Base-by-base conservation (phyloP, 2,329 filamentous ascomycete species). In the Chaetomiaceae sp. region DNA sequence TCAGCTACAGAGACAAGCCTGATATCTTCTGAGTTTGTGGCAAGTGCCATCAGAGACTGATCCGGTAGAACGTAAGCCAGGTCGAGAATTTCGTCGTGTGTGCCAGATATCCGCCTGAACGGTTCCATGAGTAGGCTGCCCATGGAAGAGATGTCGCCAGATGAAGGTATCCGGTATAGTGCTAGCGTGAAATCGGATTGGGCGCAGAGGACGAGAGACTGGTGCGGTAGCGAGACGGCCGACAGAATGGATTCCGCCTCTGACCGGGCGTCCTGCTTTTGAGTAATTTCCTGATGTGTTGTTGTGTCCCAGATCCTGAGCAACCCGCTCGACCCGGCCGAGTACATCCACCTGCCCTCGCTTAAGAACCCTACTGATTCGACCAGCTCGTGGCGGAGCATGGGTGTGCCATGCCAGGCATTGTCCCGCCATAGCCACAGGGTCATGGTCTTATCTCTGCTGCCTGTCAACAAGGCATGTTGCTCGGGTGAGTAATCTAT, bases 31-130 rank as follows among this genome's bases (percentile, higher is more conserved):
- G 90, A 88, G 64, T 98, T 98, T 2, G 91, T 97, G 6, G 91
- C 93, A 20, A 98, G 71, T 6, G 93, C 94, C 51, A 98, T 75
- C 42, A 94, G 69, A 3, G 88, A 91, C 47, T 79, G 81, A 58
- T 95, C 84, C 0, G 83, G 79, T 2, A 93, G 80, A 45, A 97
- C 73, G 59, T 93, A 96, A 24, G 84, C 86, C 27, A 98, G 71
- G 62, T 98, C 94, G 56, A 98, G 96, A 42, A 98, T 89, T 64
- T 98, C 93, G 63, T 98, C 94, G 64, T 97, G 89, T 6, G 93
- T 96, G 43, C 93, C 94, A 4, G 91, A 95, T 56, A 98, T 94
- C 36, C 88, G 80, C 56, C 86, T 81, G 36, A 86, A 75, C 1
- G 68, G 86, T 61, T 66, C 70, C 58, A 62, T 73, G 56, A 49